Conservation (phyloP, 352 stramenopile genomes). For the Phytophthora idaei region DNA sequence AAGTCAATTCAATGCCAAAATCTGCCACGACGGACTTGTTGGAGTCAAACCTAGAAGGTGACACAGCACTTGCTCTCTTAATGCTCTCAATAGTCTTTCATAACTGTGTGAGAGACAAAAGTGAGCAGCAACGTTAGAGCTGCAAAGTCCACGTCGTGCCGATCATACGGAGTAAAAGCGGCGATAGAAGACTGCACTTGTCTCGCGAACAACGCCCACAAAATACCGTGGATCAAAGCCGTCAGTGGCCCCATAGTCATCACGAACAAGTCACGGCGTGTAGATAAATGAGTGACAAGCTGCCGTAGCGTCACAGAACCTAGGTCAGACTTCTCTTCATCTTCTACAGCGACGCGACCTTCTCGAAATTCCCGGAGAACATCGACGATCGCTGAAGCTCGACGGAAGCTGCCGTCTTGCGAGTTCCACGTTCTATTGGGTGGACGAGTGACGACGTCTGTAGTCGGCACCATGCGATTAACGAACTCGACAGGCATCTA, state of each 20-base stretch:
- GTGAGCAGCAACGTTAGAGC: conserved; percentile 28
- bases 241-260: conserved; percentile 29
- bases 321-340: conserved; percentile 6
- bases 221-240: conserved; percentile 20
- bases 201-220: conserved; percentile 21
- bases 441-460: conserved; percentile 15
- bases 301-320: conserved; percentile 9
- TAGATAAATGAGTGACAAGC: conserved; percentile 20
- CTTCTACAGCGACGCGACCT: conserved; percentile 15
- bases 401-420: conserved; percentile 15
- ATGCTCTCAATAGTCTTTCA: conserved; percentile 20
- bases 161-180: conserved; percentile 24
- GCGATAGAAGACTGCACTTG: conserved; percentile 7
- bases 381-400: conserved; percentile 23
- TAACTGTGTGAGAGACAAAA: conserved; percentile 31
- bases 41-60: conserved; percentile 29
- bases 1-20: conserved; percentile 16
- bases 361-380: conserved; percentile 29
- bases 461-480: conserved; percentile 21
- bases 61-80: conserved; percentile 30
- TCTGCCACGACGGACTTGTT: conserved; percentile 2
- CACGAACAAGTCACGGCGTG: conserved; percentile 25
- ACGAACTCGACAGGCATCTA: conserved; percentile 29
- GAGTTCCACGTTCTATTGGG: conserved; percentile 10
- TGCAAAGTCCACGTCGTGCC: conserved; percentile 15